Base-by-base conservation (phyloP, 2,329 filamentous ascomycete species). In the Paracamarosporium sp. region DNA sequence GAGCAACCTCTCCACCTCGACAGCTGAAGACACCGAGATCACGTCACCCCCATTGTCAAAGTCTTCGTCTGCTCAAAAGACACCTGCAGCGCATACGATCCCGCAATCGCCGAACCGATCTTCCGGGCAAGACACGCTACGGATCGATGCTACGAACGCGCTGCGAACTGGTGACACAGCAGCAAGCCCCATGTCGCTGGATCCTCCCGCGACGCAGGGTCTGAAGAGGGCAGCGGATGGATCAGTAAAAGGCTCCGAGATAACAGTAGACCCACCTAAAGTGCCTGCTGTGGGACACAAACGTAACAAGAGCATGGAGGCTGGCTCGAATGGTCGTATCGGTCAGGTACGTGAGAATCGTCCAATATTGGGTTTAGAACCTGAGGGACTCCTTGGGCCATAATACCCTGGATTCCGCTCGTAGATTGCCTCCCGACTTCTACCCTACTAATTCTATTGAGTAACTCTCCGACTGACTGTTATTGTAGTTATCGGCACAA, bases 151-250 rank as follows among this genome's bases (percentile, higher is more conserved):
- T 44, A 65, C 62, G 46, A 73, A 69, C 59, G 62, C 62, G 59
- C 56, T 55, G 65, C 70, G 60, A 65, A 62, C 62, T 47, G 66
- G 66, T 69, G 60, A 66, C 69, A 72, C 68, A 55, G 60, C 70
- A 72, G 69, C 73, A 40, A 79, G 78, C 61, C 75, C 79, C 56
- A 76, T 78, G 74, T 71, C 73, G 50, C 61, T 78, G n/a, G 72
- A 74, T n/a, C 79, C 73, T 56, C 79, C 70, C 41, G 72, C 64
- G 60, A 63, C 54, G 55, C 82, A 71, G 64, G 82, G 85, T 17
- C 86, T 87, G 60, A 96, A 96, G 79, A 85, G 92, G 64, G 94
- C 87, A 68, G 90, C 91, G 31, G 89, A 90, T 70, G 92, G 91
- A 40, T 81, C 86, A 48, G 82, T 93, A 55, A 96, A 76, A 74